Evolutionary conservation across 108 stramenopile species (phyloP).

Genomic region (Epipyxis sp.): DNA sequence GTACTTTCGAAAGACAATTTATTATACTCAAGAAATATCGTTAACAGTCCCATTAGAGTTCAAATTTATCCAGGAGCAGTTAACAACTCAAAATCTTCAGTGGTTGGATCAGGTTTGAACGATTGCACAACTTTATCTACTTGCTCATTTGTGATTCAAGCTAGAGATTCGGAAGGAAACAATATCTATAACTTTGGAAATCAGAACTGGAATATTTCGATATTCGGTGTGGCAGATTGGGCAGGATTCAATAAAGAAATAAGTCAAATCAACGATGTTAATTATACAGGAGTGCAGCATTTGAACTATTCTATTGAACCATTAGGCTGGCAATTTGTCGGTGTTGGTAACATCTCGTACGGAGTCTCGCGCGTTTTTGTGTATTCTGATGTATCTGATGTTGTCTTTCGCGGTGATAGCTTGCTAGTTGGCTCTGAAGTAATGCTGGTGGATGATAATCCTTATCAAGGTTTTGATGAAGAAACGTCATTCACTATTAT

Average conservation of each 20-base stretch:
- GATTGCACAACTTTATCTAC: constrained; percentile 36
- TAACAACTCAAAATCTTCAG: constrained; percentile 44
- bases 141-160: constrained; percentile 61
- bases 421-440: constrained; percentile 52
- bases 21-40: constrained; percentile 59
- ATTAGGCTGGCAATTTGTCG: constrained; percentile 32
- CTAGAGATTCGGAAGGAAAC: constrained; percentile 60
- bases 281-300: not conserved
- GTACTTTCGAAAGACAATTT: constrained; percentile 36
- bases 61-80: constrained; percentile 49
- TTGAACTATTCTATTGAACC: not conserved
- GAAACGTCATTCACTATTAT: not conserved
- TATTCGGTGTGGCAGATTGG: constrained; percentile 68
- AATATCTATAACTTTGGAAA: constrained; percentile 63
- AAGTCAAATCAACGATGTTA: constrained; percentile 48
- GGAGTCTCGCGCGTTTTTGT: not conserved
- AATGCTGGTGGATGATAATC: constrained; percentile 45
- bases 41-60: constrained; percentile 41
- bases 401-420: constrained; percentile 52
- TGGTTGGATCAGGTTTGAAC: constrained; percentile 55
- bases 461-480: constrained; percentile 11
- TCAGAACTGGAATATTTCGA: constrained; percentile 50
- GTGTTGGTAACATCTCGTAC: not conserved
- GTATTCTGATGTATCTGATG: not conserved
- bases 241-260: constrained; percentile 57